These are phyloP conservation scores for Tulasnella sp. DNA, from an alignment of 768 basidiomycete genomes.

Conservation along the genomic window DNA sequence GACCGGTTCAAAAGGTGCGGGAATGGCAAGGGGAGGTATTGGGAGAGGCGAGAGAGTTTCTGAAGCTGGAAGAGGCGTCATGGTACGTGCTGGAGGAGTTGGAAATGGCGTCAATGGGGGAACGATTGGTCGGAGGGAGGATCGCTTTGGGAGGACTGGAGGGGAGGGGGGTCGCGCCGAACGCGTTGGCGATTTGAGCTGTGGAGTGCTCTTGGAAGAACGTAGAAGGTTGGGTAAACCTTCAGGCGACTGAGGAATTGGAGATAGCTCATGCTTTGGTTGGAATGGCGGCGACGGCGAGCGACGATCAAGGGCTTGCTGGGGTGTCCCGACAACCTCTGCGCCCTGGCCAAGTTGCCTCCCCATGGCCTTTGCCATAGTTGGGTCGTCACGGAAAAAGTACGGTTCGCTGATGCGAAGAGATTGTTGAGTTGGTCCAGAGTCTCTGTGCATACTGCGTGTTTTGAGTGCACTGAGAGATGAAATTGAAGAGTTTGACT, in stretches of 20 bases:
- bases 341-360: slow-evolving; percentile 53
- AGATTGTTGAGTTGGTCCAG: not conserved
- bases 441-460: slow-evolving; percentile 1
- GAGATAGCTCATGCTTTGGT: slow-evolving; percentile 33
- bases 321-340: slow-evolving; percentile 63
- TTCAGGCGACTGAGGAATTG: slow-evolving; percentile 42
- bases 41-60: slow-evolving; percentile 22
- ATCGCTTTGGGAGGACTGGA: slow-evolving; percentile 27
- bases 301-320: slow-evolving; percentile 46
- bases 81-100: slow-evolving; percentile 18
- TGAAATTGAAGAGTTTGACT: slow-evolving; percentile 2
- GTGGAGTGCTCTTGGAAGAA: slow-evolving; percentile 23
- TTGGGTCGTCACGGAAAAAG: not conserved
- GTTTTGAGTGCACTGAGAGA: not conserved
- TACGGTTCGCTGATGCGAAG: slow-evolving; percentile 10
- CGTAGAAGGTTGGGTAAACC: not conserved
- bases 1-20: slow-evolving; percentile 51
- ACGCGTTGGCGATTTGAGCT: slow-evolving; percentile 22
- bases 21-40: slow-evolving; percentile 41
- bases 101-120: slow-evolving; percentile 18
- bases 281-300: not conserved
- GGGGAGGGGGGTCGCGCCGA: not conserved
- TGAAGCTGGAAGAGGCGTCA: slow-evolving; percentile 20
- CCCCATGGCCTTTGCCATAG: not conserved
- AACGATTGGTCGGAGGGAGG: slow-evolving; percentile 26